Evolutionary conservation across 2,329 filamentous ascomycete genomes (phyloP).

Genomic region (Bimuria novae-zelandiae): DNA sequence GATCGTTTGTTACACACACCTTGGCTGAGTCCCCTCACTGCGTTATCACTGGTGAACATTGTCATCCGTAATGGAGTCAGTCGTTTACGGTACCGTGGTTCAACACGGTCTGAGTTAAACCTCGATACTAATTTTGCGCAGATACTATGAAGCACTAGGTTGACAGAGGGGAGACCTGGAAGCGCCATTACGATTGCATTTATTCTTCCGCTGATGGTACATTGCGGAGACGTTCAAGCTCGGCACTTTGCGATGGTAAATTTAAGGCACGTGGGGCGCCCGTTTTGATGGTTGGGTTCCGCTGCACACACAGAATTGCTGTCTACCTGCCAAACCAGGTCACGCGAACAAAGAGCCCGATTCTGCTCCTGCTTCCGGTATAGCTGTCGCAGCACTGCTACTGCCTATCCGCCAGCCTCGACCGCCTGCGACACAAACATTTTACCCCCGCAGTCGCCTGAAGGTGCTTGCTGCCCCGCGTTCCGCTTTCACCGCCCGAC

Average conservation of each 20-base stretch:
- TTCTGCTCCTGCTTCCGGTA: neutral
- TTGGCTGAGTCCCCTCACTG: too few species aligned
- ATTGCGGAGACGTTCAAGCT: neutral
- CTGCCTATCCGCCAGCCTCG: slow-evolving; percentile 17
- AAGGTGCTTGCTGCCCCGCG: slow-evolving; percentile 37
- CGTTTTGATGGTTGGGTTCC: slow-evolving; percentile 18
- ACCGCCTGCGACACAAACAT: slow-evolving; percentile 6
- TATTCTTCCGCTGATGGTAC: too few species aligned
- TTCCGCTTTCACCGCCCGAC: slow-evolving; percentile 41
- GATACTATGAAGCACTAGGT: too few species aligned
- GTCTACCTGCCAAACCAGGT: slow-evolving; percentile 19
- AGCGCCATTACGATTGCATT: too few species aligned
- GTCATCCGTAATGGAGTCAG: too few species aligned
- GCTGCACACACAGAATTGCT: slow-evolving; percentile 3
- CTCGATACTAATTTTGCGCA: too few species aligned
- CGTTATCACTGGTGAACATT: too few species aligned
- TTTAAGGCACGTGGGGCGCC: slow-evolving; percentile 25
- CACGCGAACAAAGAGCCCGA: slow-evolving; percentile 21
- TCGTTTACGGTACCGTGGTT: too few species aligned
- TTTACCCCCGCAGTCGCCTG: slow-evolving; percentile 11
- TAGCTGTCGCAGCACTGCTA: neutral
- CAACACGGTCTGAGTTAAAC: too few species aligned
- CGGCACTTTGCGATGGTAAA: slow-evolving; percentile 6
- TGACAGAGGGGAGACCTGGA: too few species aligned
- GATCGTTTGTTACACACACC: too few species aligned